Percentiles rank a stretch among this genome's conserved stretches.
These are phyloP conservation scores for Neurospora terricola DNA, from an alignment of 495 filamentous ascomycete genomes.

Conservation along the genomic window DNA sequence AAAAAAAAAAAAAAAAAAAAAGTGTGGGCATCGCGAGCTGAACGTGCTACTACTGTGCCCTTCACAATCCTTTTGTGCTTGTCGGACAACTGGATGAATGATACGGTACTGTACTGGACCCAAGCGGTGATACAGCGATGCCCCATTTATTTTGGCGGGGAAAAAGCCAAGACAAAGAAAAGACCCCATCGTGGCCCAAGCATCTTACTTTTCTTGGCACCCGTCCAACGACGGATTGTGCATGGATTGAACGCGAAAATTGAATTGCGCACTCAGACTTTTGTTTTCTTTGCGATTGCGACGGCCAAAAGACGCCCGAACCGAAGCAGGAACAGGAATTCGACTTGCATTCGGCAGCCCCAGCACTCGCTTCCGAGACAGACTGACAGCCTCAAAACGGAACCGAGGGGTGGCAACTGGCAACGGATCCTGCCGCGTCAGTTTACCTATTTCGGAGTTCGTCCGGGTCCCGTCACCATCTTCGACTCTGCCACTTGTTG, in stretches of 20 bases:
- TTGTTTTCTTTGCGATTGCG: background rate
- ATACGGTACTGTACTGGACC: background rate
- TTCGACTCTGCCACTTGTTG: background rate
- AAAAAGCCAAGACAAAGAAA: background rate
- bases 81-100: background rate
- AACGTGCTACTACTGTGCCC: background rate
- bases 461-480: too few species aligned
- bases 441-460: background rate
- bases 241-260: background rate
- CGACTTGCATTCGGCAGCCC: background rate
- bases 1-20: background rate
- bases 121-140: background rate
- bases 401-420: background rate
- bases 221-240: background rate
- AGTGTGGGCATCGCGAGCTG: background rate
- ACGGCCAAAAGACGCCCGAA: background rate
- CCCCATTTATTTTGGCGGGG: background rate
- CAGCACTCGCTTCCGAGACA: background rate
- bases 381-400: background rate
- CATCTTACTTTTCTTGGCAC: background rate
- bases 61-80: too few species aligned
- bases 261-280: background rate
- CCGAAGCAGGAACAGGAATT: background rate
- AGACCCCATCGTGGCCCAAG: background rate
- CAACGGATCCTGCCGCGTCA: constrained; percentile 4